Conservation (phyloP, 306 rosid species). For the Hippophae rhamnoides region DNA sequence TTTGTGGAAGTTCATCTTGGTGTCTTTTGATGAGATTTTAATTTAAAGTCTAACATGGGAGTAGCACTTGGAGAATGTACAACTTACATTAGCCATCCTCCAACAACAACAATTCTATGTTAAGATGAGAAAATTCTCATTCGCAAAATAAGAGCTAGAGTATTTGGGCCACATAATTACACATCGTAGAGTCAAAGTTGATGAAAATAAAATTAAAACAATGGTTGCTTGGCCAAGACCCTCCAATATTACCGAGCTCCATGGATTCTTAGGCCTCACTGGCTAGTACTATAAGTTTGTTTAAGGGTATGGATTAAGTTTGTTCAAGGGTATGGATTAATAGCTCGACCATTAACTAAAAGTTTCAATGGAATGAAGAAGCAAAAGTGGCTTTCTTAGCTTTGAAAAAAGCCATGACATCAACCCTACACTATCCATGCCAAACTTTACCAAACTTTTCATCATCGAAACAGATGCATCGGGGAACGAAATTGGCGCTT, state of each 20-base stretch:
- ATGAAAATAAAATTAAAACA: neutral
- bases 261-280: neutral
- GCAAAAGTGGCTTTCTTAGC: neutral
- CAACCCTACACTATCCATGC: neutral
- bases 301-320: too few species aligned
- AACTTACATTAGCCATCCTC: neutral
- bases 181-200: too few species aligned
- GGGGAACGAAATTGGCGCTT: rapidly evolving
- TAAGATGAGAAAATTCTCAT: neutral
- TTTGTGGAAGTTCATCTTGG: neutral
- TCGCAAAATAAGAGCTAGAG: neutral
- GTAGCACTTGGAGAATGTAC: neutral
- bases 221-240: neutral
- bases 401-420: neutral
- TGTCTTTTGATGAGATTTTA: neutral
- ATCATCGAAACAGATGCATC: neutral
- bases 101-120: neutral
- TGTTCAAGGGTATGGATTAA: neutral
- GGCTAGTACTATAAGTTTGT: neutral
- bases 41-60: neutral
- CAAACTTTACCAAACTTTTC: neutral
- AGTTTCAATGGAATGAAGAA: neutral
- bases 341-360: neutral
- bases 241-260: neutral
- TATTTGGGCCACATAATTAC: neutral